phyloP scores from a whole-genome alignment of 768 basidiomycete genomes.

The Xanthoconium purpureum region DNA sequence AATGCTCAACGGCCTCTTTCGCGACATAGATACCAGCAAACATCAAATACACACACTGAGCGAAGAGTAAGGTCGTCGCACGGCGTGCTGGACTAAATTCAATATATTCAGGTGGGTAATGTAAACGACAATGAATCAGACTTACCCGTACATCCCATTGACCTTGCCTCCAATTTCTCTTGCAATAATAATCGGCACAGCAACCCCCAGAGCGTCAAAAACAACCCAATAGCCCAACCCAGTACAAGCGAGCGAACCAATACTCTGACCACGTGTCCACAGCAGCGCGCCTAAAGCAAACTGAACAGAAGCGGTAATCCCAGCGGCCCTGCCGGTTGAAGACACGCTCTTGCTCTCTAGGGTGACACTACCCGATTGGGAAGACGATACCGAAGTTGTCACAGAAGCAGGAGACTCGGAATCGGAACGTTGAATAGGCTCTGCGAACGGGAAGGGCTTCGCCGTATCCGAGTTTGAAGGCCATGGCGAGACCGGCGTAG shows the following conservation, averaged over 20 bases:
- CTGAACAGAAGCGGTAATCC: conserved; percentile 36
- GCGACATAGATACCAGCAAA: conserved; percentile 95
- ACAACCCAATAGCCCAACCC: conserved; percentile 96
- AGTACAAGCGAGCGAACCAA: conserved; percentile 82
- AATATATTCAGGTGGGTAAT: not conserved
- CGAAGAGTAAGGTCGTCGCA: conserved; percentile 74
- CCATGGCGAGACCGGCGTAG: conserved; percentile 67
- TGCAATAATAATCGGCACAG: conserved; percentile 36
- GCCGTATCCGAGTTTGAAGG: conserved; percentile 43
- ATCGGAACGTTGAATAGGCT: conserved; percentile 19
- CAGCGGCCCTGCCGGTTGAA: conserved; percentile 23
- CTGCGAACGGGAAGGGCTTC: conserved; percentile 3
- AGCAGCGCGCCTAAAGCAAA: conserved; percentile 69
- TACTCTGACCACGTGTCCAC: conserved; percentile 88
- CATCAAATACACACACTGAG: conserved; percentile 90
- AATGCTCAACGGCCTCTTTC: conserved; percentile 94
- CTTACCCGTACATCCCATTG: conserved; percentile 60
- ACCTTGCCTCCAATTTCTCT: conserved; percentile 35
- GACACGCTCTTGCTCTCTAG: conserved; percentile 11
- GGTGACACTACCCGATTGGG: not conserved
- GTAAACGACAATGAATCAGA: conserved; percentile 25
- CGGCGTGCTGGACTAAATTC: conserved; percentile 56
- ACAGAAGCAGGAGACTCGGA: conserved; percentile 23
- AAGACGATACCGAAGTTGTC: conserved; percentile 9
- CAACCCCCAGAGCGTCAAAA: conserved; percentile 86